A percentile compares a stretch with the other conserved stretches of the same genome.
phyloP scores from a whole-genome alignment of 176 grass and related monocot genomes.

The Triticum aestivum region DNA sequence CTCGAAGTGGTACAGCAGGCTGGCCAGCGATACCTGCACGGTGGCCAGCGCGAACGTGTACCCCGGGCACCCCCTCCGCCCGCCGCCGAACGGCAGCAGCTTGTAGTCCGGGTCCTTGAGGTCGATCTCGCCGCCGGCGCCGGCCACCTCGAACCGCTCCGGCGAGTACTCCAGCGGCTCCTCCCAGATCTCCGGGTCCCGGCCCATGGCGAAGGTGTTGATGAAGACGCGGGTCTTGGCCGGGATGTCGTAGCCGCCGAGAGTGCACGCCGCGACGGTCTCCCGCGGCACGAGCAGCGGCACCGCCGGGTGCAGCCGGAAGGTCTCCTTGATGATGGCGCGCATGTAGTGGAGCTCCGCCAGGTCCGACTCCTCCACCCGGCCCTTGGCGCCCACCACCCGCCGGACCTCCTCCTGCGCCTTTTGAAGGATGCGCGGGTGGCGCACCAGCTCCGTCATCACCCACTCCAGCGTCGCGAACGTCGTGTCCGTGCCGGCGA shows the following conservation, averaged over 20 bases:
- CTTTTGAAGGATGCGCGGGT: neutral
- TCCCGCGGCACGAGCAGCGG: conserved; percentile 40
- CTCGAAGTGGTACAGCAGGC: conserved; percentile 53
- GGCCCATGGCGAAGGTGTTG: conserved; percentile 51
- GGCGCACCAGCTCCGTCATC: conserved; percentile 12
- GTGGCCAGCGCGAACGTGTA: conserved; percentile 50
- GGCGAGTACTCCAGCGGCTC: conserved; percentile 40
- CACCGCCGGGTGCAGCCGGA: conserved; percentile 39
- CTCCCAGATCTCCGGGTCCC: conserved; percentile 48
- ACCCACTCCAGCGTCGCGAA: conserved; percentile 3
- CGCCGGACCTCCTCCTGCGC: conserved; percentile 33
- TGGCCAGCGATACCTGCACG: conserved; percentile 36
- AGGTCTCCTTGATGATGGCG: conserved; percentile 47
- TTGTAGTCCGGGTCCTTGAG: conserved; percentile 49
- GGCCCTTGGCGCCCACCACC: conserved; percentile 21
- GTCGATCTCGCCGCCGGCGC: conserved; percentile 22
- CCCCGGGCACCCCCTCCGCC: conserved; percentile 17
- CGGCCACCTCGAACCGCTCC: conserved; percentile 37
- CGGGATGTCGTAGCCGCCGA: conserved; percentile 52
- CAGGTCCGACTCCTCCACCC: conserved; percentile 37
- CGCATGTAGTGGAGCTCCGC: conserved; percentile 26
- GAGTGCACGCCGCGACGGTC: conserved; percentile 26
- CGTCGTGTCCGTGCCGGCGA: conserved; percentile 15
- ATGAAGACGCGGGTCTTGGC: conserved; percentile 43
- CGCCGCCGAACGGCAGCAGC: conserved; percentile 55